These are phyloP conservation scores for Citrus reticulata DNA, from an alignment of 345 rosid genomes.

Conservation along the genomic window DNA sequence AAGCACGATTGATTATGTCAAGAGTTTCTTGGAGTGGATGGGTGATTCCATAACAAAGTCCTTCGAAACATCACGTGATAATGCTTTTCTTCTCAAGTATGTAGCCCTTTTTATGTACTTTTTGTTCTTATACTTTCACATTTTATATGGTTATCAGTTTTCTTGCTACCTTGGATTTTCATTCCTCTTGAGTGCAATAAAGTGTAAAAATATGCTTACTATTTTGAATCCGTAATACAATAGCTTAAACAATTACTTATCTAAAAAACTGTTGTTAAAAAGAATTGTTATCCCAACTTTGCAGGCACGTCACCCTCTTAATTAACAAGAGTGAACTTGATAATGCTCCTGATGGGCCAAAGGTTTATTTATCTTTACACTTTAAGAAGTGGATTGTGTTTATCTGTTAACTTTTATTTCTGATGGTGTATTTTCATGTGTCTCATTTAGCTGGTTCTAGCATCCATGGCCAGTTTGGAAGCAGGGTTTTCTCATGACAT, in stretches of 20 bases:
- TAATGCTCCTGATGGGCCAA: slow-evolving; percentile 83
- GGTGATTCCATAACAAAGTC: slow-evolving; percentile 95
- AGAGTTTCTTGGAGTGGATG: slow-evolving; percentile 99
- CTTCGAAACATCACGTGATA: slow-evolving; percentile 94
- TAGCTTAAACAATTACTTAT: background rate
- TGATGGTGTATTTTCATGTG: slow-evolving; percentile 15
- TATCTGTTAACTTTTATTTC: background rate
- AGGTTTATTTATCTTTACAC: slow-evolving; percentile 47
- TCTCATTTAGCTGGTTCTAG: slow-evolving; percentile 71
- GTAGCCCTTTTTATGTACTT: slow-evolving; percentile 4
- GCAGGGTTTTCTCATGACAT: slow-evolving; percentile 97
- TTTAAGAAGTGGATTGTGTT: background rate
- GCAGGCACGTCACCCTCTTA: slow-evolving; percentile 79
- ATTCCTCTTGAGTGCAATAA: slow-evolving; percentile 2
- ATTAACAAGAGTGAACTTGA: slow-evolving; percentile 90
- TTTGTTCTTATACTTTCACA: background rate
- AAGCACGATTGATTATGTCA: slow-evolving; percentile 91
- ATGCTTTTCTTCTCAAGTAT: slow-evolving; percentile 91
- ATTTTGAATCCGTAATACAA: background rate
- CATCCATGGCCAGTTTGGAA: slow-evolving; percentile 97
- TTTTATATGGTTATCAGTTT: background rate
- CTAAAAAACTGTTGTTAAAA: background rate
- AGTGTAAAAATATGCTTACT: background rate
- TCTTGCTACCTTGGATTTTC: background rate
- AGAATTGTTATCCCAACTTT: slow-evolving; percentile 16